Percentiles rank a stretch among this genome's conserved stretches.
These are phyloP conservation scores for Stentor coeruleus DNA, from an alignment of 73 alveolate species.

Conservation along the genomic window DNA sequence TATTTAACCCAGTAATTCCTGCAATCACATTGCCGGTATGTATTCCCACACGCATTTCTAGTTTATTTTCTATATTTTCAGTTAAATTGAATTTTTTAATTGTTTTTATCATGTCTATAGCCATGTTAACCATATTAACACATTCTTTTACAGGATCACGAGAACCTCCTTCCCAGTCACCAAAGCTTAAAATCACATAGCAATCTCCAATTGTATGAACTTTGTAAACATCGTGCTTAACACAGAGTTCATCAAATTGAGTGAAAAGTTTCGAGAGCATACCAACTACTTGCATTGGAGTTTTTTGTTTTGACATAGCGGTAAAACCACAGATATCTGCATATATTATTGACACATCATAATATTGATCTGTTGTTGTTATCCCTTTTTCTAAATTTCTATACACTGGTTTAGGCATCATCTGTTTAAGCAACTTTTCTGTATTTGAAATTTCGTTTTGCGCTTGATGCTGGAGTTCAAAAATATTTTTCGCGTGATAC, in stretches of 20 bases:
- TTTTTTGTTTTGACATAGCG: conserved; percentile 62
- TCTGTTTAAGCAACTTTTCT: conserved; percentile 12
- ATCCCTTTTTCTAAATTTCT: conserved; percentile 69
- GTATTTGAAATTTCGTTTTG: conserved; percentile 13
- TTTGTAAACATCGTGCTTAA: too few relatives aligned
- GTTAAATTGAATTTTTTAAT: conserved; percentile 72
- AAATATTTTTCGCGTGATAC: neutral
- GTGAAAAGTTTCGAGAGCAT: too few relatives aligned
- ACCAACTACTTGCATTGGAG: conserved; percentile 93
- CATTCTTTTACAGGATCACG: conserved; percentile 85
- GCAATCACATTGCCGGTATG: conserved; percentile 62
- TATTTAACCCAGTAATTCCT: conserved; percentile 23
- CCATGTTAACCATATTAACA: conserved; percentile 83
- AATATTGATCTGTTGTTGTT: conserved; percentile 77
- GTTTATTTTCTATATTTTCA: conserved; percentile 30
- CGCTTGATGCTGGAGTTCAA: neutral
- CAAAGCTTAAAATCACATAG: too few relatives aligned
- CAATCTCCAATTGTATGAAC: too few relatives aligned
- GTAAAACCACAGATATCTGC: conserved; percentile 88
- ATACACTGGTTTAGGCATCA: neutral
- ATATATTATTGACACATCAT: conserved; percentile 86
- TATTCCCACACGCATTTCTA: conserved; percentile 88
- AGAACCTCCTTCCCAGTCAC: too few relatives aligned
- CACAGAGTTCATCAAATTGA: too few relatives aligned
- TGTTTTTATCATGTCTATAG: conserved; percentile 89